Evolutionary conservation across 2,329 filamentous ascomycete genomes (phyloP).

Genomic region (Colletotrichum sp.): DNA sequence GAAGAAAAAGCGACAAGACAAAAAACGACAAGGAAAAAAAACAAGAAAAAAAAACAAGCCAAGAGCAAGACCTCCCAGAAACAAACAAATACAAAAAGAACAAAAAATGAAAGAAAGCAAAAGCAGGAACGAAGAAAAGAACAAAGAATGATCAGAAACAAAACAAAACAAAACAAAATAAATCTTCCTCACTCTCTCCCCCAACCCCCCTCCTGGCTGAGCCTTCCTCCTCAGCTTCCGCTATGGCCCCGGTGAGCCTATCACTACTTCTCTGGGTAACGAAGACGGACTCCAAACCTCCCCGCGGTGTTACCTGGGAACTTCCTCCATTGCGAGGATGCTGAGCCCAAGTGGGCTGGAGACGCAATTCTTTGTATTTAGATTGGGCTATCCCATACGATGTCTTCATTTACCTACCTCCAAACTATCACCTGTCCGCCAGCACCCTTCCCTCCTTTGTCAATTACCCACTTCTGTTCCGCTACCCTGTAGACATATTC

Average conservation of each 20-base stretch:
- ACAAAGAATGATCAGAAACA: neutral
- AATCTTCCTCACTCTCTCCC: neutral
- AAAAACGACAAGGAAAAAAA: too few species aligned
- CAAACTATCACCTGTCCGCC: neutral
- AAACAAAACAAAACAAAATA: neutral
- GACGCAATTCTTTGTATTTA: neutral
- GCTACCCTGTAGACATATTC: neutral
- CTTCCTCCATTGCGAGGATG: neutral
- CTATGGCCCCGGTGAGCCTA: slow-evolving; percentile 4
- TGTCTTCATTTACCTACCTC: neutral
- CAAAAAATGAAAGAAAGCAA: neutral
- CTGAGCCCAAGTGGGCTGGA: neutral
- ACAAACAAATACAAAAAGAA: neutral
- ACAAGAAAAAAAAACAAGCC: neutral
- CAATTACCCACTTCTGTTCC: neutral
- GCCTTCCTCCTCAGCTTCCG: neutral
- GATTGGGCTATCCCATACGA: neutral
- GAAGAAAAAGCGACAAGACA: accelerated
- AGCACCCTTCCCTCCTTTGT: neutral
- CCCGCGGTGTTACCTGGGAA: slow-evolving; percentile 17
- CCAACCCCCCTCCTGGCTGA: neutral
- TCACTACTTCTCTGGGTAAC: slow-evolving; percentile 3
- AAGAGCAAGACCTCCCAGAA: neutral
- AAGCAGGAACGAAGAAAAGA: neutral
- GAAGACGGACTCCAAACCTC: slow-evolving; percentile 16